Base-by-base conservation (phyloP, 1,284 basidiomycete genomes). In the Boletus nobilissimus region DNA sequence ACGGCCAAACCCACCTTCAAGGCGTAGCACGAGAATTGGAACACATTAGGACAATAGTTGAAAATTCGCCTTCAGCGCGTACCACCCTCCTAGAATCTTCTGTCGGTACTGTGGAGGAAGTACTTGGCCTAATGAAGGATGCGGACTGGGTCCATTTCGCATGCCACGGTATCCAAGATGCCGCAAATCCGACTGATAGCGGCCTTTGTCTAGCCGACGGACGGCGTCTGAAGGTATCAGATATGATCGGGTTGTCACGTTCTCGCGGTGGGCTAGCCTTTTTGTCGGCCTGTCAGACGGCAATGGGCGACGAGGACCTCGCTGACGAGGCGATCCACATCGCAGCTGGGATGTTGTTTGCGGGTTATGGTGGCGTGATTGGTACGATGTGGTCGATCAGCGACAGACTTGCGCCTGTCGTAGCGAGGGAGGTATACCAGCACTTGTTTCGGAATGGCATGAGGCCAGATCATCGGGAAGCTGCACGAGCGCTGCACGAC, bases 281-380 rank as follows among this genome's bases (percentile, higher is more conserved):
- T 64, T 67, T 79, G 22, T 79, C 77, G 3, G 77, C 77, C 5
- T 75, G 77, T 66, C 77, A 78, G 40, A 78, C 77, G 24, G 77
- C 77, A 34, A 78, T 16, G 29, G 77, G 77, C 13, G 73, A 75
- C 38, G 48, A 67, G 57, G 36, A 43, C 7, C 68, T 78, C 4
- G 39, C 72, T 5, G 77, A 78, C n/a, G 77, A 78, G 13, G 67
- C 76, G 16, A 76, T 77, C 39, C 76, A 60, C 13, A 34, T 60
- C 57, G 26, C 32, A 19, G 57, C 57, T 6, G 57, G 57, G 57
- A 60, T 60, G 57, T 32, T 60, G n/a, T 34, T 60, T 29, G 51
- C 51, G 9, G 51, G 51, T n/a, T 54, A 32, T 32, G 32, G 57
- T 16, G 57, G 57, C 16, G 57, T 60, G 5, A 19, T 60, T 13